Base-by-base conservation (phyloP, 2,329 filamentous ascomycete genomes). In the Aschersonia sp. region DNA sequence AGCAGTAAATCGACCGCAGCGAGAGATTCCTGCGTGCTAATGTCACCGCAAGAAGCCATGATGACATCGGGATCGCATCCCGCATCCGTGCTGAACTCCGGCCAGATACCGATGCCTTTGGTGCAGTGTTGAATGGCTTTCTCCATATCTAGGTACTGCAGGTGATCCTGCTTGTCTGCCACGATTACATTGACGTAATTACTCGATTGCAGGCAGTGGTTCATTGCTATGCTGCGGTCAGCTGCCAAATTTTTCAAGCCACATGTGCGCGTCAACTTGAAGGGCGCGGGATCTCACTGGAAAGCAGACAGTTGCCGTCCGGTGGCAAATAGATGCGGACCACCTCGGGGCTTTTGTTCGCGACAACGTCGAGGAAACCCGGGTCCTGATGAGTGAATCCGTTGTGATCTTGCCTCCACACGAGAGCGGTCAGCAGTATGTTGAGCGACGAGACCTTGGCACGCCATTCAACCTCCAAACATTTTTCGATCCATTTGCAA, bases 131-230 rank as follows among this genome's bases (percentile, higher is more conserved):
- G 72, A 47, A 87, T 68, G 4, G 85, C 85, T 50, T 78, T 73
- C 1, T 87, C 79, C 76, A 86, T 85, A 54, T 70, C 66, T n/a
- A 87, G 73, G 62, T 78, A 88, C 58, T 88, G 84, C 29, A 87
- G 71, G 58, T 87, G 84, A 41, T 84, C 76, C 60, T 88, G 83
- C 67, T 89, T 89, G 66, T 88, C 85, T 43, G 84, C 78, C 1
- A 88, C 84, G 45, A 89, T 70, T 44, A 87, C 83, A 59, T 89
- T 89, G 66, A 89, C 84, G 59, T 89, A 88, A 71, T 87, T 88
- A 55, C 69, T 69, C 44, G 78, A 84, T 52, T 73, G 73, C 51
- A 89, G 70, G 60, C 84, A 88, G 66, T 89, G 85, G 58, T 87
- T 75, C 73, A 82, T 85, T 42, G 81, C 49, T 50, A 5, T 22